These are phyloP conservation scores for Gynochthodes officinalis DNA, from an alignment of 257 asterid species.

Conservation along the genomic window DNA sequence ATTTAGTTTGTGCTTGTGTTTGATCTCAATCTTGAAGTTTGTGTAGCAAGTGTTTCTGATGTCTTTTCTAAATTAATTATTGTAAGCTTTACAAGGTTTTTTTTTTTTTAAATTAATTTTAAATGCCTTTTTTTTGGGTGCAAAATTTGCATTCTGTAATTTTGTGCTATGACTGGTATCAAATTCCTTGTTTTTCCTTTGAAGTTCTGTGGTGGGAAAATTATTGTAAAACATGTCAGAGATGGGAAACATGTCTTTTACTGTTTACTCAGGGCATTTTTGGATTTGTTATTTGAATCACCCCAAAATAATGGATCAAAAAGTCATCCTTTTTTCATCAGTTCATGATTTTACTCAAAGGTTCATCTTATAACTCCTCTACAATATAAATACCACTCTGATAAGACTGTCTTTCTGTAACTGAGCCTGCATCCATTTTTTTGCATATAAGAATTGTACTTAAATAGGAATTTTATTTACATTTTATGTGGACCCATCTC, in stretches of 20 bases:
- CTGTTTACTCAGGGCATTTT: not conserved
- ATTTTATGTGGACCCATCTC: not conserved
- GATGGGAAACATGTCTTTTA: not conserved
- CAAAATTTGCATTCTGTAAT: not conserved
- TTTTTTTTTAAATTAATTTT: too few relatives aligned
- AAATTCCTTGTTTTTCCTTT: not conserved
- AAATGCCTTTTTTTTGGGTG: too few relatives aligned
- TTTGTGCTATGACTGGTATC: not conserved
- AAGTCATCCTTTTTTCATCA: not conserved
- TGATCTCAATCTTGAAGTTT: not conserved
- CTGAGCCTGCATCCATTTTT: not conserved
- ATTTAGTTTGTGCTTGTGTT: not conserved
- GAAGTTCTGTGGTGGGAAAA: not conserved
- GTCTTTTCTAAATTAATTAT: not conserved
- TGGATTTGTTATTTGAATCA: not conserved
- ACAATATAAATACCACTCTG: too few relatives aligned
- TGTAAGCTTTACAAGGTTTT: too few relatives aligned
- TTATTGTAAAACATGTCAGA: not conserved
- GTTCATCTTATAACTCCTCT: not conserved
- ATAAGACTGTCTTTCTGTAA: too few relatives aligned
- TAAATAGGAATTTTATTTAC: not conserved
- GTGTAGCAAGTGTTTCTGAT: not conserved
- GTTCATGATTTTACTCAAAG: not conserved
- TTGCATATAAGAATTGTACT: not conserved
- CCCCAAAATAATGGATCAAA: not conserved